Base-by-base conservation (phyloP, 306 rosid species). In the Benincasa hispida region DNA sequence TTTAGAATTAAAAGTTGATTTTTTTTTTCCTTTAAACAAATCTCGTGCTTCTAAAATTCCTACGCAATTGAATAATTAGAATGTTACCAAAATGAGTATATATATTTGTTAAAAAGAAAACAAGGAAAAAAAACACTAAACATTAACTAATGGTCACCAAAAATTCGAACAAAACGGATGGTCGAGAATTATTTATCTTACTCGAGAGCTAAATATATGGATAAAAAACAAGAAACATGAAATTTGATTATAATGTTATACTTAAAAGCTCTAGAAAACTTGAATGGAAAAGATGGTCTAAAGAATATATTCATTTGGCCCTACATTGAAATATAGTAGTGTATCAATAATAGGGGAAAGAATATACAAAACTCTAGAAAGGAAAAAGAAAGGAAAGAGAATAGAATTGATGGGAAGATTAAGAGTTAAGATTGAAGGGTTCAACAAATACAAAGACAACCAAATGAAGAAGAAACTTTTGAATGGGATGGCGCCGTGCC, bases 401-500 rank as follows among this genome's bases (percentile, higher is more conserved):
- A 22, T 27, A 37, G 21, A n/a, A n/a, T 61, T 28, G 68, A 34
- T 63, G 8, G 42, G n/a, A 39, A 18, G 47, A 10, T 32, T 18
- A 18, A 32, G 68, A 30, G 1, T 61, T 14, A 61, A 30, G 68
- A 15, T 62, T 62, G 24, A 30, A 58, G 9, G 62, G 30, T 22
- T 57, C 12, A 21, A 22, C 60, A 58, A 24, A 5, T 18, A 54
- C 12, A 65, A 32, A n/a, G 27, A 65, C 18, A 34, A 1, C 72
- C 72, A 65, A 65, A 65, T 66, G 25, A 66, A 35, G 28, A 18
- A 35, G 48, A 9, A 17, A 27, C 3, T 18, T 37, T 37, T 37
- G 74, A 67, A 19, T 37, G 53, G 10, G 74, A 67, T 21, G 53
- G 74, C 53, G 22, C 75, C 75, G 14, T 68, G 75, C 75, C 75